Base-by-base conservation (phyloP, 257 asterid species). In the Fraxinus cuspidata region DNA sequence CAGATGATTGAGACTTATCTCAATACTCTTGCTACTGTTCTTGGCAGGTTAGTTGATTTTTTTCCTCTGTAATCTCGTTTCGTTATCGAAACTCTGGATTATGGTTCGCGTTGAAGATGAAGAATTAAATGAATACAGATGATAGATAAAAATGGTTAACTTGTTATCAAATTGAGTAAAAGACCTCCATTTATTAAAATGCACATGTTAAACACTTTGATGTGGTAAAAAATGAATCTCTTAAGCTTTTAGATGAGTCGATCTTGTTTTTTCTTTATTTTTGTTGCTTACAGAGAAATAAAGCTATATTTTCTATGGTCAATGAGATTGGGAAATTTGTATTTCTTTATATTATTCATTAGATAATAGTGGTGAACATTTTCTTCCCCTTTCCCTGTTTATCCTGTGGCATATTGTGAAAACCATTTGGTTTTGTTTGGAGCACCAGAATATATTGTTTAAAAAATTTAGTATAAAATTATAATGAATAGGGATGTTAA, bases 1-100 rank as follows among this genome's bases (percentile, higher is more conserved):
- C 99, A 96, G 85, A 96, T 96, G 99, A 96, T 93, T 87, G 98
- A 93, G 49, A 92, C 98, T 76, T 96, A 93, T 58, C 99, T 96
- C 79, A 58, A 92, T 75, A 93, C 97, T 32, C 97, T 96, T 42
- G 97, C 97, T 27, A 85, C 92, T 56, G 98, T 93, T 84, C 92
- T 93, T 71, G 97, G 97, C 71, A 96, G 99, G 99, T 96, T 21
- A 35, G 25, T 15, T 42, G 64, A 9, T 72, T 21, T 27, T 56
- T 31, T 53, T 2, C 67, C 10, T 23, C 2, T 67, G 71, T 5
- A 15, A 10, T 16, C 25, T 34, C 5, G 42, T 77, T n/a, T 40
- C 2, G 7, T 13, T 7, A 18, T 34, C 11, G 77, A 11, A 28
- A 44, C 49, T 56, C 3, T 35, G 19, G 37, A 64, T 3, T 53